Evolutionary conservation across 1,284 basidiomycete species (phyloP), one percentile per base, ranked within the genome.

Genomic region (Papiliotrema fonsecae): DNA sequence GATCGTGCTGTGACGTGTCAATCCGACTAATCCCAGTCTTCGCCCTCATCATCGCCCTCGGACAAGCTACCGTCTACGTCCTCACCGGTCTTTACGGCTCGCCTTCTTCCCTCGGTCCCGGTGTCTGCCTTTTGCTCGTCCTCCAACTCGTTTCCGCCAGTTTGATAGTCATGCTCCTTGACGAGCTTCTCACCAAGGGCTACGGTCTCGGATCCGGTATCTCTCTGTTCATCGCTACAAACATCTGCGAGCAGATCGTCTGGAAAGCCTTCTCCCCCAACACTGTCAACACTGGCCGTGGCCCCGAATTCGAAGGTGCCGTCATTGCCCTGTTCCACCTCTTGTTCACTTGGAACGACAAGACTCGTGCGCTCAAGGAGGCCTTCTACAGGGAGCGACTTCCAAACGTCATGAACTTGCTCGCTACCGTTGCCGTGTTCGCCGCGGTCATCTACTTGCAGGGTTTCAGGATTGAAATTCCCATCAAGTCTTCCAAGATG

Each of bases 201-300:
- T 97, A 98, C 75, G 94, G 94, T 73, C 88, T 98, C 52, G 94
- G 94, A 50, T 96, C 91, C 2, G 94, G 94, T 66, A 97, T 98
- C 75, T 96, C 93, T 51, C 86, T 97, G 56, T 98, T 97, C 81
- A 97, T 97, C 63, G 94, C 94, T 4, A 97, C 94, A 77, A 98
- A 97, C 81, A 97, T 97, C 62, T 98, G 96, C 77, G 94, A 98
- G 76, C 89, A 87, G 53, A 98, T 98, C 77, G 84, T 97, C 66
- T 98, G 94, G 94, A 98, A 98, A 74, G 94, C 93, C 2, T 97
- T 98, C 77, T 94, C 90, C 3, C 96, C 94, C 26, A 97, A 92
- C 28, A 97, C 94, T 41, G 77, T 97, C 77, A 98, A 98, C 82
- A 97, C 92, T 24, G 94, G 94, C 45, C 88, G 93, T 60, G 94